phyloP scores from a whole-genome alignment of 805 yeast species.

The Hermanozyma aechmeae region DNA sequence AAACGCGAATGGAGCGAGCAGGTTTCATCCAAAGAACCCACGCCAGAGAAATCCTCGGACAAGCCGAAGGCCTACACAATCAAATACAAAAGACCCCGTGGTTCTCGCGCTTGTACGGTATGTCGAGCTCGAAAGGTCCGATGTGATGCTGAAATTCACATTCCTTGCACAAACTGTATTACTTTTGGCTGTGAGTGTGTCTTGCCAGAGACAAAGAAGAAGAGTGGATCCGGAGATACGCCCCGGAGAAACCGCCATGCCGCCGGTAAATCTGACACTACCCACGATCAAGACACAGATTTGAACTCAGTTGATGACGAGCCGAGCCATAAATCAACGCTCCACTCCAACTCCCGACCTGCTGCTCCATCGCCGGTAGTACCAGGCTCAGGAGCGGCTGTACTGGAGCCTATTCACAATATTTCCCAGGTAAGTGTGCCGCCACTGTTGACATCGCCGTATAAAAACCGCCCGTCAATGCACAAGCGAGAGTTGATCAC shows the following conservation, averaged over 20 bases:
- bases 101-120: constrained; percentile 67
- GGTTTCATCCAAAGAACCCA: background rate
- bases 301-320: too few relatives aligned
- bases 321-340: too few relatives aligned
- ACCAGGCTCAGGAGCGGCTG: background rate
- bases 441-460: constrained; percentile 33
- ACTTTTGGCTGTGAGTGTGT: constrained; percentile 66
- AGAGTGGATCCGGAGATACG: constrained; percentile 1
- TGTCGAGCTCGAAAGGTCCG: constrained; percentile 75
- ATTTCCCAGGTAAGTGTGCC: constrained; percentile 34
- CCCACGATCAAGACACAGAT: too few relatives aligned
- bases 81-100: constrained; percentile 46
- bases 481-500: constrained; percentile 23
- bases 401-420: constrained; percentile 30
- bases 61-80: constrained; percentile 37
- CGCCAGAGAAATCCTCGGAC: constrained; percentile 5
- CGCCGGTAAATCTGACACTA: too few relatives aligned
- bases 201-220: constrained; percentile 51
- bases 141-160: constrained; percentile 56
- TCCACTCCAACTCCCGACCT: background rate
- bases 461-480: constrained; percentile 28
- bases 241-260: too few relatives aligned
- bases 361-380: background rate
- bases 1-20: background rate
- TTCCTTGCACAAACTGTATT: constrained; percentile 54